Percentiles rank a stretch among this genome's conserved stretches.
These are phyloP conservation scores for Pluteus cervinus DNA, from an alignment of 768 basidiomycete species.

Conservation along the genomic window DNA sequence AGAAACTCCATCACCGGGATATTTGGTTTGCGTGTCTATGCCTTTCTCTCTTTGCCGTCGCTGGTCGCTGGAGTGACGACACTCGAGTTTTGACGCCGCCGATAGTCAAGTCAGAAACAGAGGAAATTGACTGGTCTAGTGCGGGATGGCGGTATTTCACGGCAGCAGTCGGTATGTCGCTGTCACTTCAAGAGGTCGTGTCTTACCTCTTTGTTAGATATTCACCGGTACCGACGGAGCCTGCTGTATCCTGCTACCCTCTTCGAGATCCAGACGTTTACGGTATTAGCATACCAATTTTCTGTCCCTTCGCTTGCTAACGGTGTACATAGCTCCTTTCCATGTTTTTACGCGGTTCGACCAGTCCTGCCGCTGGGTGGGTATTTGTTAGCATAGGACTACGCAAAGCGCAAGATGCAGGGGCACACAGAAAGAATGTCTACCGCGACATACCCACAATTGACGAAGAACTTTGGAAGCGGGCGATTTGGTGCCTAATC, in stretches of 20 bases:
- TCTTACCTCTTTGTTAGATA: conserved; percentile 29
- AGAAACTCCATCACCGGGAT: conserved; percentile 47
- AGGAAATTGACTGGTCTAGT: conserved; percentile 38
- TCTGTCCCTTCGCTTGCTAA: neutral
- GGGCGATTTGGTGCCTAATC: conserved; percentile 70
- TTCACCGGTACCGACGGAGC: conserved; percentile 44
- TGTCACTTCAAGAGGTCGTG: neutral
- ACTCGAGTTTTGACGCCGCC: conserved; percentile 44
- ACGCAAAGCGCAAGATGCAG: conserved; percentile 69
- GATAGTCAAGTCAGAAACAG: conserved; percentile 15
- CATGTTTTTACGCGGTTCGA: conserved; percentile 48
- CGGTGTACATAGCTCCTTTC: conserved; percentile 35
- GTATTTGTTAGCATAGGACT: conserved; percentile 44
- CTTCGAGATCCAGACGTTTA: conserved; percentile 54
- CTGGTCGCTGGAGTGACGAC: conserved; percentile 61
- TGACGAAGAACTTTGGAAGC: conserved; percentile 72
- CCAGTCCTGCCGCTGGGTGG: conserved; percentile 49
- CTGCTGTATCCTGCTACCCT: conserved; percentile 50
- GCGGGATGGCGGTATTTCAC: conserved; percentile 61
- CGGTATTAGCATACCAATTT: conserved; percentile 10
- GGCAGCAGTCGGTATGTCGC: conserved; percentile 40
- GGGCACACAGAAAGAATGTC: conserved; percentile 62
- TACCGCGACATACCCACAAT: conserved; percentile 40
- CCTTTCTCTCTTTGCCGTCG: conserved; percentile 62
- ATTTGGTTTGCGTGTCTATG: conserved; percentile 58